These are phyloP conservation scores for Viola odorata DNA, from an alignment of 345 rosid genomes.

Conservation along the genomic window DNA sequence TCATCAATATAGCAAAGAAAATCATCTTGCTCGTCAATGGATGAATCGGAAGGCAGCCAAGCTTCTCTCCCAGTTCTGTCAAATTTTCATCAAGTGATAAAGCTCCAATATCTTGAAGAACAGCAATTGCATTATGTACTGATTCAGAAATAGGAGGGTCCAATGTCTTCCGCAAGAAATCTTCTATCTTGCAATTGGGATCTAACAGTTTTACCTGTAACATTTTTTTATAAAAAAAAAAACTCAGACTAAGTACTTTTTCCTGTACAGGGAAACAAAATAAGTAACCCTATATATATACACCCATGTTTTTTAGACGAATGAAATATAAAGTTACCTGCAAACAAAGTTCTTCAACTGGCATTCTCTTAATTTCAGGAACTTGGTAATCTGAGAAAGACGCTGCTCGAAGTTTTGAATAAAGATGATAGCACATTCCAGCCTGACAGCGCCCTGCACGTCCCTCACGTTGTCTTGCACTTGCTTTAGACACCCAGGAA, in stretches of 20 bases:
- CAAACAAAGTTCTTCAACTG: constrained; percentile 90
- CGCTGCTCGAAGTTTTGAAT: constrained; percentile 68
- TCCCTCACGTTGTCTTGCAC: constrained; percentile 90
- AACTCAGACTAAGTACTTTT: neutral
- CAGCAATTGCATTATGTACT: constrained; percentile 59
- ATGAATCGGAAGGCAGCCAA: constrained; percentile 84
- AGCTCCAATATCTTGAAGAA: constrained; percentile 88
- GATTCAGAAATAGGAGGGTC: constrained; percentile 83
- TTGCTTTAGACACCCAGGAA: constrained; percentile 92
- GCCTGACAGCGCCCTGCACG: constrained; percentile 97
- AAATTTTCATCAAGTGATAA: constrained; percentile 65
- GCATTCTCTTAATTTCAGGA: constrained; percentile 92
- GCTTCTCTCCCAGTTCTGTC: constrained; percentile 85
- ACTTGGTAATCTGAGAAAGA: constrained; percentile 75
- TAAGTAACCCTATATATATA: neutral
- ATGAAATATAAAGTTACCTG: constrained; percentile 42
- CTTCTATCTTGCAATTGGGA: constrained; percentile 57
- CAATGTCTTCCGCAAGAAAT: constrained; percentile 66
- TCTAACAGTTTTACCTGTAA: constrained; percentile 79
- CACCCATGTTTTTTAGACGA: neutral
- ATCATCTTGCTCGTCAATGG: constrained; percentile 90
- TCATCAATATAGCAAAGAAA: constrained; percentile 80
- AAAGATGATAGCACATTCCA: constrained; percentile 91
- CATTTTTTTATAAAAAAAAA: no score
- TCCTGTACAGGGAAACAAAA: neutral